Evolutionary conservation across 768 basidiomycete species (phyloP), one percentile per base, ranked within the genome.

Genomic region (Floccularia luteovirens): DNA sequence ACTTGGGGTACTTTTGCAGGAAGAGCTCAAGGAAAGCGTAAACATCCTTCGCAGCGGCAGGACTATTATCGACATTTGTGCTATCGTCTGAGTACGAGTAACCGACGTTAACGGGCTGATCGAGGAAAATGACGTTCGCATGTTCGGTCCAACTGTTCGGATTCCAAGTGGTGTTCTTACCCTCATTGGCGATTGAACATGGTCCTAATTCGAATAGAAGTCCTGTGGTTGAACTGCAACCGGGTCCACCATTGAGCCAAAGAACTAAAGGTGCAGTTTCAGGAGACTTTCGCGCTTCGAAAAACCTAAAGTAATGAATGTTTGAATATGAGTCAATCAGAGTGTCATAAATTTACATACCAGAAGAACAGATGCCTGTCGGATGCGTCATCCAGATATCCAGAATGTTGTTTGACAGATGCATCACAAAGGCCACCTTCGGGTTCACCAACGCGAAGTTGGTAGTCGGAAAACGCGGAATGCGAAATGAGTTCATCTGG

Each of bases 161-260:
- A 62, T 99, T 97, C 54, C 55, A 52, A 1, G 77, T 80, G 12
- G 79, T 79, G 62, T 80, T 82, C 43, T 64, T 63, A 24, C 90
- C 90, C 1, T 79, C 67, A 31, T 89, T 62, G 13, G 72, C 62
- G 45, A 97, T 69, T 22, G 61, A 63, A 61, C 94, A 97, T 0
- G 94, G 92, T 0, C 94, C 94, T 16, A 94, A 79, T 55, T 97
- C 92, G 49, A 94, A 90, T 12, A 98, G 67, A 17, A 96, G 74
- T 7, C 93, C 93, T 1, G 88, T 85, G 7, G 81, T 77, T 5
- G 79, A 83, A 40, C 76, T 79, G 61, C 78, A 80, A 6, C 79
- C 75, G 16, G 79, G 80, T 10, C 83, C 82, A 24, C 88, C 88
- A 47, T 89, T 90, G n/a, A 90, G 67, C 93, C 93, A 96, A 34